These are phyloP conservation scores for Catenaria anguillulae DNA, from an alignment of 371 early-diverging fungal genomes.

Conservation along the genomic window DNA sequence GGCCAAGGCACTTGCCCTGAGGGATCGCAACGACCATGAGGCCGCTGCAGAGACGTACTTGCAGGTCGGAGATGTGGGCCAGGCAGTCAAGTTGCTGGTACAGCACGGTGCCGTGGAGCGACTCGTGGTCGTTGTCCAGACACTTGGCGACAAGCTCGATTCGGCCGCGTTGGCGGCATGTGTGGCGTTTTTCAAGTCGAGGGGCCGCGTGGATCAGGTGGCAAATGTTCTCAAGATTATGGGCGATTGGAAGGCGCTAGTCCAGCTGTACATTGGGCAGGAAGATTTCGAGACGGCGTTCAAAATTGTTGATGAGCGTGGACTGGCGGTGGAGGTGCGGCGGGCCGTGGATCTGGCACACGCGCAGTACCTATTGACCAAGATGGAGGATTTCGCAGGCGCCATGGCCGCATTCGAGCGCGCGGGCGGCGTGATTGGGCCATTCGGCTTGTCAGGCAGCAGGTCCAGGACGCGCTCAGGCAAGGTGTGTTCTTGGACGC, in stretches of 20 bases:
- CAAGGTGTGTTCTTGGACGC: conserved; percentile 30
- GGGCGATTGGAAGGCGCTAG: conserved; percentile 24
- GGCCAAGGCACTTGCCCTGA: conserved; percentile 30
- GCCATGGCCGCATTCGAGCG: conserved; percentile 31
- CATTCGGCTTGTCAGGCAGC: conserved; percentile 22
- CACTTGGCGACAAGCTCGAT: conserved; percentile 19
- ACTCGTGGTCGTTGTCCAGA: conserved; percentile 25
- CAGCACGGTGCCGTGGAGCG: conserved; percentile 24
- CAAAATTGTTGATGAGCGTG: conserved; percentile 24
- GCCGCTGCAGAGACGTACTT: conserved; percentile 34
- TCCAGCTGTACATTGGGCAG: conserved; percentile 23
- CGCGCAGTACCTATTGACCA: conserved; percentile 29
- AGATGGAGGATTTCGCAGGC: conserved; percentile 28
- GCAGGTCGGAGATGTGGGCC: conserved; percentile 31
- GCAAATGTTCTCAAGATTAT: conserved; percentile 26
- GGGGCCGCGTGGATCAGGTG: conserved; percentile 21
- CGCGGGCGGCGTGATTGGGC: conserved; percentile 31
- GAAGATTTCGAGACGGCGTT: conserved; percentile 38
- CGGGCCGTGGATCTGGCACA: conserved; percentile 27
- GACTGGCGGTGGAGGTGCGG: no score
- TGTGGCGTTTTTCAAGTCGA: conserved; percentile 21
- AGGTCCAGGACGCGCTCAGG: conserved; percentile 22
- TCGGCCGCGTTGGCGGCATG: conserved; percentile 23
- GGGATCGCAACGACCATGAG: conserved; percentile 27
- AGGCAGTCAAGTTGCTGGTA: conserved; percentile 32